Base-by-base conservation (phyloP, 352 stramenopile genomes). In the Pythium oligandrum region DNA sequence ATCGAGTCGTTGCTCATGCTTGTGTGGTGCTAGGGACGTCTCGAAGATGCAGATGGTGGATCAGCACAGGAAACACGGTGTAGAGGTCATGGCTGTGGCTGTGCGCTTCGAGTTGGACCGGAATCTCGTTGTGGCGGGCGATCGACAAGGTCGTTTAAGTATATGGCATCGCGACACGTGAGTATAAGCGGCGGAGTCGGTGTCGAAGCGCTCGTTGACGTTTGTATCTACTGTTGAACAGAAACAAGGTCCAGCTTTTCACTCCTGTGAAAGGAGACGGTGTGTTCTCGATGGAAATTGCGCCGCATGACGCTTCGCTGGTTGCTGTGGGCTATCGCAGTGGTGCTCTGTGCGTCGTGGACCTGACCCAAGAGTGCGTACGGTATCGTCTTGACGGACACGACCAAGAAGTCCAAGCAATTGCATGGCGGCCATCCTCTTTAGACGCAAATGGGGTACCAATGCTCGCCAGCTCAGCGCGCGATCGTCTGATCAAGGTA, bases 301-400 rank as follows among this genome's bases (percentile, higher is more conserved):
- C 76, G 32, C 76, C 76, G 6, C 63, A 74, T 4, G 70, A 81
- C 44, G 76, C 71, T 49, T 42, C 59, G n/a, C 47, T 87, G 8
- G 66, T 89, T 11, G 82, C 79, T 6, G 71, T 92, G 7, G 82
- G 82, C 30, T 92, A 79, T 53, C 71, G 82, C 12, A 92, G 79
- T 57, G 82, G 82, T 2, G 59, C 75, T 10, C 48, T 92, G 3
- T 86, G 79, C 35, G 39, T 90, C n/a, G 48, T 89, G 1, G 72
- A 90, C 34, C 45, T 63, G 12, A 50, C 58, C 0, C 57, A 70
- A 40, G 62, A 70, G 0, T 53, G 11, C 9, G 46, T 88, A 4
- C 58, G 57, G 0, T 62, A 81, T 34, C 71, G 78, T 2, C 62
- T 89, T 33, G 64, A 75, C 34, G 78, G 77, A 1, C 82, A 92